Base-by-base conservation (phyloP, 148 eudicot genomes). In the Heliosperma pusillum region DNA sequence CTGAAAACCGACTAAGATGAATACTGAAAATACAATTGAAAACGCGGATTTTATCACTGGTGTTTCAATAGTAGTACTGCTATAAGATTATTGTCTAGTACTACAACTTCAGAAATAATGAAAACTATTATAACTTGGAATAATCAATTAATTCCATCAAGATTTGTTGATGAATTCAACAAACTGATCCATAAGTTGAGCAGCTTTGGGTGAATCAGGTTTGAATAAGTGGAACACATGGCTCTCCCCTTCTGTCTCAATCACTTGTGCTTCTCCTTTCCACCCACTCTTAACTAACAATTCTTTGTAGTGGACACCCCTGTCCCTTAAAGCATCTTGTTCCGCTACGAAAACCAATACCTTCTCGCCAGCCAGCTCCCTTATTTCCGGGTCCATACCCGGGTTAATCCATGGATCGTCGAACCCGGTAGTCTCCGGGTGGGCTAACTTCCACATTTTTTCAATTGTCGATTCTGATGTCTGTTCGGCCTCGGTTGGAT, bases 221-320 rank as follows among this genome's bases (percentile, higher is more conserved):
- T 81, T 58, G 10, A 75, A 13, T 75, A 88, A 71, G 64, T 85
- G 88, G 29, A 89, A 89, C 21, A 85, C 89, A 71, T 89, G 92
- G 2, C 16, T 63, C 58, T 79, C 84, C 1, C 78, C 86, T 13
- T 33, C 10, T 0, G 84, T 58, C 78, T 89, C 92, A 19, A 82
- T 58, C 11, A 85, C 33, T 57, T 89, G 80, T 19, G 78, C 81
- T 56, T 9, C 74, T 5, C 88, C 89, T 1, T 63, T 64, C 82
- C 88, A 85, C 8, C 79, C 88, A 40, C 85, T 83, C 45, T 77
- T 79, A 10, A 42, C 44, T 78, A 89, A 10, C 2, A 40, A 79
- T 57, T 85, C 84, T 71, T 63, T 71, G 61, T 80, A 87, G 24
- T 77, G 63, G 9, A 52, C 19, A 22, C 89, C 92, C 22, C 83